phyloP scores from a whole-genome alignment of 306 rosid species.

The Cicer pinnatifidum region DNA sequence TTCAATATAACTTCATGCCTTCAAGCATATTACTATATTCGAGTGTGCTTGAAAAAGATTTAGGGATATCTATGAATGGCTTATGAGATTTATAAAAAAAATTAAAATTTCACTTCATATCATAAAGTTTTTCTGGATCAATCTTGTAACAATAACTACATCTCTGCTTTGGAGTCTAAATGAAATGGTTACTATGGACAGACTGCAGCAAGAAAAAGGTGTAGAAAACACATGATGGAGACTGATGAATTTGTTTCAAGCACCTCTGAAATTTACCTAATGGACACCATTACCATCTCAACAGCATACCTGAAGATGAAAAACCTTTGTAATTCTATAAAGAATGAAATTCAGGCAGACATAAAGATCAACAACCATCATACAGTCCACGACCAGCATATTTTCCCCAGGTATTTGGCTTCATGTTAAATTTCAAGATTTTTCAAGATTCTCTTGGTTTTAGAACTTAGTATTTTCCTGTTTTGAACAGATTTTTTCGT shows the following conservation, averaged over 20 bases:
- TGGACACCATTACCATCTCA: conserved; percentile 80
- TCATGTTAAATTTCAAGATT: conserved; percentile 4
- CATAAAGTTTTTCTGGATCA: conserved; percentile 6
- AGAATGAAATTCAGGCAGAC: conserved; percentile 89
- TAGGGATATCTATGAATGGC: conserved; percentile 2
- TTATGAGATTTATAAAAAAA: conserved; percentile 10
- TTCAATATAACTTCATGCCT: conserved; percentile 2
- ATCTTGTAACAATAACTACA: not conserved
- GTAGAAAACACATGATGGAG: conserved; percentile 86
- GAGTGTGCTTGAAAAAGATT: conserved; percentile 4
- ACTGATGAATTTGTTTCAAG: conserved; percentile 92
- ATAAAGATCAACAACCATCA: conserved; percentile 81
- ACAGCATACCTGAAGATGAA: conserved; percentile 93
- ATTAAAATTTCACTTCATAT: conserved; percentile 15
- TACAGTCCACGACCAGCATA: conserved; percentile 68
- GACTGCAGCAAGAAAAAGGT: conserved; percentile 88
- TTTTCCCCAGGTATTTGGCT: conserved; percentile 81
- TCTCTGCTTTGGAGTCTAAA: conserved; percentile 40
- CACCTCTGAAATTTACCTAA: conserved; percentile 68
- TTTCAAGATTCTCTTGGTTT: conserved; percentile 21
- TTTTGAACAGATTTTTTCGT: not conserved
- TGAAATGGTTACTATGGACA: conserved; percentile 45
- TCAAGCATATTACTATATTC: not conserved
- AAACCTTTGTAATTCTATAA: conserved; percentile 68
- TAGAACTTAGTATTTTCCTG: conserved; percentile 11